phyloP scores from a whole-genome alignment of 805 yeast genomes.

The Candida lessepsii region DNA sequence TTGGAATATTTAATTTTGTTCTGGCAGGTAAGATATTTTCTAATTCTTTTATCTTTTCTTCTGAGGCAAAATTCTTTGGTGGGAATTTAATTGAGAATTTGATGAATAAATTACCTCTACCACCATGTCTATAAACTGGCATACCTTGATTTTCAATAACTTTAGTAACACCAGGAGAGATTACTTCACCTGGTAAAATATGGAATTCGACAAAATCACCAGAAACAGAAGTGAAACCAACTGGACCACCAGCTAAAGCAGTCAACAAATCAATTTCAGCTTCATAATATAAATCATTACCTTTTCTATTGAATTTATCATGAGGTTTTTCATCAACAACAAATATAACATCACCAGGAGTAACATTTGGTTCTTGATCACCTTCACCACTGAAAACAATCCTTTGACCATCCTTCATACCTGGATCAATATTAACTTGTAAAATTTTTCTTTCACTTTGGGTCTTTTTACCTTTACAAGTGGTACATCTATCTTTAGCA shows the following conservation, averaged over 20 bases:
- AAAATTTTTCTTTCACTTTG: constrained; percentile 84
- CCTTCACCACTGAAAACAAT: constrained; percentile 93
- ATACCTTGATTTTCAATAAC: constrained; percentile 93
- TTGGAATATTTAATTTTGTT: constrained; percentile 58
- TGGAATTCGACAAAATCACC: constrained; percentile 87
- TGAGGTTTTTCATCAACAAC: constrained; percentile 90
- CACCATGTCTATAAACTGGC: constrained; percentile 91
- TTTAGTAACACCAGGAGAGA: constrained; percentile 78
- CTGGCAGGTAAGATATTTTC: constrained; percentile 81
- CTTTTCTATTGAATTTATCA: constrained; percentile 78
- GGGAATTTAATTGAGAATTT: constrained; percentile 93
- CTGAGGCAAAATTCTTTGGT: constrained; percentile 63
- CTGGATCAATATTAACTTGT: constrained; percentile 93
- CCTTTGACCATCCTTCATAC: constrained; percentile 94
- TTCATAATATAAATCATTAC: constrained; percentile 80
- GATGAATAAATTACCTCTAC: constrained; percentile 81
- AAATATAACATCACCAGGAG: constrained; percentile 96
- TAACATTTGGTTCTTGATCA: constrained; percentile 91
- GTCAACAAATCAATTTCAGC: constrained; percentile 89
- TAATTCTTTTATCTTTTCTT: constrained; percentile 69
- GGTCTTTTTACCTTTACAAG: constrained; percentile 88
- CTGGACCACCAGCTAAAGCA: constrained; percentile 94
- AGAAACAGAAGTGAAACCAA: constrained; percentile 83
- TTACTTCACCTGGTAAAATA: constrained; percentile 89
- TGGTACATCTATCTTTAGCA: constrained; percentile 82